Evolutionary conservation across 2,329 filamentous ascomycete genomes (phyloP), one percentile per base, ranked within the genome.

Genomic region (Paecilomyces variotii): DNA sequence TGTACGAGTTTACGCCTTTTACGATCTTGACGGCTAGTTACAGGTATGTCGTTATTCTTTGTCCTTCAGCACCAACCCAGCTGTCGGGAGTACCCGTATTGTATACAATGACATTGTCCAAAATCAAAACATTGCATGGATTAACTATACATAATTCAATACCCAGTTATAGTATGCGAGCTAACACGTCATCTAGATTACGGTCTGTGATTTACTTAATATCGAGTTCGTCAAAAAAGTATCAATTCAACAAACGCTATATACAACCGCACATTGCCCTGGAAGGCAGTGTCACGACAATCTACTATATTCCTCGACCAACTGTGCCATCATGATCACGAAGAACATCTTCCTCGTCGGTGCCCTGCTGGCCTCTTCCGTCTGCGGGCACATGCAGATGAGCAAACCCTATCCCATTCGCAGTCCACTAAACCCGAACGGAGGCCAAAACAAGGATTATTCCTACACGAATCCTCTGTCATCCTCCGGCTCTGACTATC

Each of bases 381-480:
- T 67, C 49, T 69, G 68, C 35, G 72, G 66, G 25, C 83, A 85
- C 68, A 82, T 85, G 75, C 78, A 84, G 68, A 79, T 85, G 80
- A 74, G 70, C 64, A 77, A 77, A 59, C 83, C 83, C 1, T 80
- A 78, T 59, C 80, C 82, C 9, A 72, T 85, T 26, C 78, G 78
- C 60, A 81, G 78, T 65, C 79, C 78, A 56, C 71, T 78, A 53
- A 79, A 83, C 63, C 76, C 78, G 19, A 70, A 77, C 51, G 73
- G 72, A 35, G 62, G 66, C 11, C 74, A 75, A 57, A 73, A 80
- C 57, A 80, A 84, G 69, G 88, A 92, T 76, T 90, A 88, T 77
- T 83, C 82, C 65, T 90, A 90, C 77, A 89, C 85, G 35, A 79
- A 80, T 14, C 90, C 90, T 2, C 80, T 94, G 54, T 69, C 74